Evolutionary conservation across 352 stramenopile species (phyloP).

Genomic region (Globisporangium orthogonon): DNA sequence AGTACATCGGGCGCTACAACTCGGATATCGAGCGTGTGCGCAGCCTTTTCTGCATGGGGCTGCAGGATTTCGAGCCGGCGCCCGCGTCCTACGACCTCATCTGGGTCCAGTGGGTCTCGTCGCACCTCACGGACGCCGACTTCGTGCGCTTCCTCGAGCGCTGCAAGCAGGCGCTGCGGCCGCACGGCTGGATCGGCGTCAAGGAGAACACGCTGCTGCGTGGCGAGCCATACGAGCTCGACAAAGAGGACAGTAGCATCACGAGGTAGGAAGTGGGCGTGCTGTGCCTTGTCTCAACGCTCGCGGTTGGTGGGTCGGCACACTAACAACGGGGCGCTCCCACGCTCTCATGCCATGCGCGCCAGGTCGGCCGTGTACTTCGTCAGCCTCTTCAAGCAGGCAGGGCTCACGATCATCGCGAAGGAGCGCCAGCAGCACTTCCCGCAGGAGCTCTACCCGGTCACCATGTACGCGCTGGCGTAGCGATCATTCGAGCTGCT

Average conservation of each 20-base stretch:
- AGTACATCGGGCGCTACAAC: slow-evolving; percentile 73
- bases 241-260: slow-evolving; percentile 93
- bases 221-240: slow-evolving; percentile 84
- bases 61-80: slow-evolving; percentile 88
- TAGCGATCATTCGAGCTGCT: slow-evolving; percentile 10
- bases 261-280: slow-evolving; percentile 43
- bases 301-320: neutral
- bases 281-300: neutral
- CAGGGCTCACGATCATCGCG: slow-evolving; percentile 81
- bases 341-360: too few relatives aligned
- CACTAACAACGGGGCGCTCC: too few relatives aligned
- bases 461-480: slow-evolving; percentile 91
- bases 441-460: slow-evolving; percentile 92
- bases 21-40: slow-evolving; percentile 31
- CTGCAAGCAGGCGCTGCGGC: slow-evolving; percentile 65
- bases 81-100: slow-evolving; percentile 90
- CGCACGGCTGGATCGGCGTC: slow-evolving; percentile 53
- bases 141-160: slow-evolving; percentile 90
- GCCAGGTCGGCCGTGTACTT: slow-evolving; percentile 79
- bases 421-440: slow-evolving; percentile 89
- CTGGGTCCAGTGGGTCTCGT: slow-evolving; percentile 96
- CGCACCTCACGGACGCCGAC: slow-evolving; percentile 94
- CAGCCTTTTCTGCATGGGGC: slow-evolving; percentile 86
- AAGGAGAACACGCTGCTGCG: slow-evolving; percentile 91
- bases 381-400: slow-evolving; percentile 89